Conservation (phyloP, 2,329 filamentous ascomycete species). For the Ustulina deusta region DNA sequence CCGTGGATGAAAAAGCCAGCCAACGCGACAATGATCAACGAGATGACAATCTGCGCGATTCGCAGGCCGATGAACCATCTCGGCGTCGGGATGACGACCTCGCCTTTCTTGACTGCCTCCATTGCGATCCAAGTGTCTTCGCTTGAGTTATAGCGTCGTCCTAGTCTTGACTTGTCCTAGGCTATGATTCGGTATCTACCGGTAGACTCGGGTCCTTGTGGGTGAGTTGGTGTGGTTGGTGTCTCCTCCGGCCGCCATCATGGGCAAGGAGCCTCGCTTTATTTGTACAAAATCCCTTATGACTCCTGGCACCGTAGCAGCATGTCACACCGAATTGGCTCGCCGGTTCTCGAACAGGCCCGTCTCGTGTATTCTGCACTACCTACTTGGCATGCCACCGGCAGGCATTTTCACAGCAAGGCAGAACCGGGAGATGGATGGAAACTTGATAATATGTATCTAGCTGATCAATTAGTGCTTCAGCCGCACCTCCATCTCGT, state of each 20-base stretch:
- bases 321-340: not conserved
- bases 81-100: constrained; percentile 56
- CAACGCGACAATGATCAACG: constrained; percentile 59
- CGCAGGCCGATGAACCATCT: constrained; percentile 59
- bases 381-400: constrained; percentile 6
- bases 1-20: constrained; percentile 57
- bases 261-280: constrained; percentile 16
- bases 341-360: constrained; percentile 16
- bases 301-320: constrained; percentile 4
- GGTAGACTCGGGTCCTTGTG: not conserved
- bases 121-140: constrained; percentile 28
- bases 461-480: constrained; percentile 37
- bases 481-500: constrained; percentile 37
- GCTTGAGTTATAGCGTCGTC: not conserved
- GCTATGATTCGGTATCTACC: not conserved
- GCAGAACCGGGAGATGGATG: not conserved
- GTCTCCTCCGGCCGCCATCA: not conserved
- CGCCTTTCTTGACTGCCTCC: constrained; percentile 44
- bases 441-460: not conserved
- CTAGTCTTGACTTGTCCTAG: not conserved
- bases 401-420: not conserved
- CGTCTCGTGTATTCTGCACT: constrained; percentile 17
- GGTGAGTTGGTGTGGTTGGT: not conserved
- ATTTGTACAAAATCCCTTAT: constrained; percentile 23
- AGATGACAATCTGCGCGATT: constrained; percentile 56